Evolutionary conservation across 2,329 filamentous ascomycete genomes (phyloP), one percentile per base, ranked within the genome.

Genomic region (Trichophyton verrucosum): DNA sequence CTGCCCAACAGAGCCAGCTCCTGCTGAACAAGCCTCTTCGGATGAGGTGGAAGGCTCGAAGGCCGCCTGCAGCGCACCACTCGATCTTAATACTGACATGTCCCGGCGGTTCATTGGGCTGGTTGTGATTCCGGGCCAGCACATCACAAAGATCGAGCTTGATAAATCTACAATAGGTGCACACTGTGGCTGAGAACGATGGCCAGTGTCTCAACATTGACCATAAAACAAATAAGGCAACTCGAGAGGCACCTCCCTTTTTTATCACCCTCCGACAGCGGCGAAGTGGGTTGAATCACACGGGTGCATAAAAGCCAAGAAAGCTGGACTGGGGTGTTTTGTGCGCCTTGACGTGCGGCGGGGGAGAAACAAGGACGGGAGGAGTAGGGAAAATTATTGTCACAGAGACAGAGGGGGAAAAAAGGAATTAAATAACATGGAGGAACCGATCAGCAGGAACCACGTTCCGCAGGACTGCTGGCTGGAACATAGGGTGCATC

Each of bases 61-160:
- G 69, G 61, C 53, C 66, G 64, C 63, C 70, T 70, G 30, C 49
- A 55, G 20, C 49, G 63, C 70, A 71, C 40, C 36, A 36, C 15
- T 44, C 7, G 40, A 42, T 17, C 70, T 87, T 61, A 82, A 81
- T 64, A 74, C 89, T 60, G 82, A 90, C 67, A 88, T 95, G 85
- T 87, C 84, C 27, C 91, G 88, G 66, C 84, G 94, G 60, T 95
- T 90, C 70, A 82, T 99, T 22, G 94, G 94, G 0, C 76, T 97
- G 27, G 85, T 99, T 2, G 91, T 96, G 24, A 84, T 99, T 3
- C 94, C 94, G 0, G 91, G 92, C 0, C 79, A 87, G 66, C 84
- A 95, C 71, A 89, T 99, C 66, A 84, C 81, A 62, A 92, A 87
- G 77, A 90, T 99, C 68, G 91, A 96, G 73, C 79, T 94, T 55